Evolutionary conservation across 768 basidiomycete genomes (phyloP).

Genomic region (Scleroderma citrinum): DNA sequence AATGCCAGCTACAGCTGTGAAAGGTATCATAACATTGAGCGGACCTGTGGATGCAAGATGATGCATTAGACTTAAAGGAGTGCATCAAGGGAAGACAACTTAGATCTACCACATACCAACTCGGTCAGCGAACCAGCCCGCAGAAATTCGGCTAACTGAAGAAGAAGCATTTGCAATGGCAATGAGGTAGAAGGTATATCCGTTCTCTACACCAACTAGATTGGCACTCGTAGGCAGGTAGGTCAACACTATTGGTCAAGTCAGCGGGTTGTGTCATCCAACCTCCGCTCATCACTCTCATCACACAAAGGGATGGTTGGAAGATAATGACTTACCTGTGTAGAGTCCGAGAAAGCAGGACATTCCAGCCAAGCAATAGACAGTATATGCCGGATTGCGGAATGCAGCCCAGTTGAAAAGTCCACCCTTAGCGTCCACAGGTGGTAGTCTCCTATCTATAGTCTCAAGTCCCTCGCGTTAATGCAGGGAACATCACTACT

Average conservation of each 20-base stretch:
- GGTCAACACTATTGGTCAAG: slow-evolving; percentile 45
- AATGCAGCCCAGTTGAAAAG: slow-evolving; percentile 52
- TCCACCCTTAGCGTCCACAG: slow-evolving; percentile 47
- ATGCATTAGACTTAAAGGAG: too few relatives aligned
- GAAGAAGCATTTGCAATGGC: too few relatives aligned
- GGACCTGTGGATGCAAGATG: slow-evolving; percentile 38
- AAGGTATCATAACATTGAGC: slow-evolving; percentile 64
- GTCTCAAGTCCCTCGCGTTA: slow-evolving; percentile 9
- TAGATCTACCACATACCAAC: slow-evolving; percentile 37
- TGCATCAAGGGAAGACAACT: too few relatives aligned
- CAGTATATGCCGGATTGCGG: slow-evolving; percentile 39
- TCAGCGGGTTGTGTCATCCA: slow-evolving; percentile 3
- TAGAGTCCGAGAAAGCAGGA: slow-evolving; percentile 64
- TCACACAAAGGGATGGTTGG: not conserved
- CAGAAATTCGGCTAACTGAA: slow-evolving; percentile 46
- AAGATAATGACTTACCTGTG: slow-evolving; percentile 37
- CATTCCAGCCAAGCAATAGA: slow-evolving; percentile 55
- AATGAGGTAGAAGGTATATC: slow-evolving; percentile 49
- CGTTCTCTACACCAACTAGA: slow-evolving; percentile 31
- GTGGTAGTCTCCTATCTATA: slow-evolving; percentile 46
- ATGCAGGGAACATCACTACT: too few relatives aligned
- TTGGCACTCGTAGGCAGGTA: slow-evolving; percentile 47
- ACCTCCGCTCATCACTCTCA: not conserved
- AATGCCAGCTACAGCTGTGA: slow-evolving; percentile 48
- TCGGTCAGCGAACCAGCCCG: slow-evolving; percentile 50